Percentiles rank a stretch among this genome's conserved stretches.
Conservation (phyloP, 2,329 filamentous ascomycete species). For the Lasiodiplodia sp. region DNA sequence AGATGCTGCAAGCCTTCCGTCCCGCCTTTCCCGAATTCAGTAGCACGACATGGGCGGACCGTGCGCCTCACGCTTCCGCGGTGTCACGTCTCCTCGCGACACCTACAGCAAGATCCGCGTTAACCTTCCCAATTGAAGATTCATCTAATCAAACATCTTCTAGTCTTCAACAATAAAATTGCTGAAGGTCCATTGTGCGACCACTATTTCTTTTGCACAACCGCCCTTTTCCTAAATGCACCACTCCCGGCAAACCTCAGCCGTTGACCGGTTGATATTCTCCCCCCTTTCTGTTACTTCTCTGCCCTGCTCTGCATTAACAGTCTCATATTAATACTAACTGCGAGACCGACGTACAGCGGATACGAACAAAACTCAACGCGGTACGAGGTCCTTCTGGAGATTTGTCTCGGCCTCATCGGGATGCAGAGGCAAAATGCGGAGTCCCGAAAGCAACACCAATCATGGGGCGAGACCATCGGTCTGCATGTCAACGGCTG, state of each 20-base stretch:
- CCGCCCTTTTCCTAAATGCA: not conserved
- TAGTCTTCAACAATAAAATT: not conserved
- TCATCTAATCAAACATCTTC: slow-evolving; percentile 12
- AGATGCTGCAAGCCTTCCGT: slow-evolving; percentile 16
- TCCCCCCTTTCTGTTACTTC: not conserved
- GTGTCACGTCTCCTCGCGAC: slow-evolving; percentile 13
- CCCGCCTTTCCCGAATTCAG: slow-evolving; percentile 10
- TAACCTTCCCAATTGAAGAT: not conserved
- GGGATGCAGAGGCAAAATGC: not conserved
- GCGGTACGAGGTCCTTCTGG: slow-evolving; percentile 18
- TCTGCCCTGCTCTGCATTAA: not conserved
- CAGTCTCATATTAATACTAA: not conserved
- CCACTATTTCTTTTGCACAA: slow-evolving; percentile 7
- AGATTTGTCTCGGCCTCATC: not conserved
- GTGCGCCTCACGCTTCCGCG: slow-evolving; percentile 10
- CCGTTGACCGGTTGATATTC: not conserved
- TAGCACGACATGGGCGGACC: not conserved
- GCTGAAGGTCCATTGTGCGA: not conserved
- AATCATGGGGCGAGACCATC: not conserved
- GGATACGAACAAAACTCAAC: not conserved
- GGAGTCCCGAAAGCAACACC: not conserved
- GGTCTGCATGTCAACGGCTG: not conserved
- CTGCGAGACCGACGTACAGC: not conserved
- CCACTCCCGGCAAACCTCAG: not conserved
- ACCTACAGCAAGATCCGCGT: slow-evolving; percentile 8